phyloP scores from a whole-genome alignment of 805 yeast species.

The Lachancea dasiensis region DNA sequence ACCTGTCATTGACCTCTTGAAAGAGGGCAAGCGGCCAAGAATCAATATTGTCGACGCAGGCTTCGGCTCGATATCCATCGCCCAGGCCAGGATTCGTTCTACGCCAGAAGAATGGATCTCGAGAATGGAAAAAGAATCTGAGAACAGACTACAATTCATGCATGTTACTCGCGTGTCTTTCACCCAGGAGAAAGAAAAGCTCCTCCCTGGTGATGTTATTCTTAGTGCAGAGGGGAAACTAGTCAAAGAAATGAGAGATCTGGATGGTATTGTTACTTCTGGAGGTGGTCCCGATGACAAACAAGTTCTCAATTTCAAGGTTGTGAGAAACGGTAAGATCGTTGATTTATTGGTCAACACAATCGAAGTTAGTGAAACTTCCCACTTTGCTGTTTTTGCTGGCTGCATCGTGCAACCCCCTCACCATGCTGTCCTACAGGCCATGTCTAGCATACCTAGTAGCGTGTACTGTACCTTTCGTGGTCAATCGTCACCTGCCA shows the following conservation, averaged over 20 bases:
- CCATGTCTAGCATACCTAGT: slow-evolving; percentile 69
- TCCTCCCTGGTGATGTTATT: slow-evolving; percentile 67
- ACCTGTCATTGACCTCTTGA: slow-evolving; percentile 50
- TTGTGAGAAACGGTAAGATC: slow-evolving; percentile 67
- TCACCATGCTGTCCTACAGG: slow-evolving; percentile 89
- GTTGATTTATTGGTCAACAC: slow-evolving; percentile 59
- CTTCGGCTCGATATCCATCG: slow-evolving; percentile 58
- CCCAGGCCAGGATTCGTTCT: slow-evolving; percentile 79
- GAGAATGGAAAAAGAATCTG: slow-evolving; percentile 54
- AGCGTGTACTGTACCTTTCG: slow-evolving; percentile 76
- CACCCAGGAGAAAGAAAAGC: slow-evolving; percentile 34
- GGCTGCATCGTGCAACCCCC: slow-evolving; percentile 82
- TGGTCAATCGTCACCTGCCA: slow-evolving; percentile 79
- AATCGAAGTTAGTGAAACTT: slow-evolving; percentile 54
- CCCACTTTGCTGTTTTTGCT: slow-evolving; percentile 70
- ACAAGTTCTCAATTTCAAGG: slow-evolving; percentile 44
- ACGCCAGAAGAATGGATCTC: slow-evolving; percentile 80
- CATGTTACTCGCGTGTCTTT: slow-evolving; percentile 63
- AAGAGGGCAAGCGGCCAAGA: slow-evolving; percentile 45
- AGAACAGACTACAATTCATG: slow-evolving; percentile 67
- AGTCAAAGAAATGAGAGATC: slow-evolving; percentile 62
- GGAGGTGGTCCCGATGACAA: slow-evolving; percentile 37
- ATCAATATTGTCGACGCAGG: slow-evolving; percentile 75
- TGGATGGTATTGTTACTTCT: slow-evolving; percentile 38
- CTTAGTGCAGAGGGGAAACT: slow-evolving; percentile 61